phyloP scores from a whole-genome alignment of 2,329 filamentous ascomycete genomes.

The Aspergillus candidus region DNA sequence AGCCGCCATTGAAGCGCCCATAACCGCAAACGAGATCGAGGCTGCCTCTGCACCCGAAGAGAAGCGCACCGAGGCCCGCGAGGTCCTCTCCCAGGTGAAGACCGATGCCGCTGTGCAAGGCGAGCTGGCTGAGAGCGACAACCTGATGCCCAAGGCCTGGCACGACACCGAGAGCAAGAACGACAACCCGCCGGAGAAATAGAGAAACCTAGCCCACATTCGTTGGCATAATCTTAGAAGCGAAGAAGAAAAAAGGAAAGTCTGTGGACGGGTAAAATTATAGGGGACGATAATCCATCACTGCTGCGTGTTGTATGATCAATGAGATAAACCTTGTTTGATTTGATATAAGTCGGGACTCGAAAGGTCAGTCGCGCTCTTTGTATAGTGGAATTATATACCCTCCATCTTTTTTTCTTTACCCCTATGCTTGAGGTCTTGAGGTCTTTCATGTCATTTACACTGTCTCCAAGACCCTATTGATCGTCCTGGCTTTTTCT shows the following conservation, averaged over 20 bases:
- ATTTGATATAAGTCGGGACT: too few species aligned
- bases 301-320: too few species aligned
- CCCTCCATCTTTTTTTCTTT: too few species aligned
- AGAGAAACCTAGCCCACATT: conserved; percentile 3
- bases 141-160: conserved; percentile 45
- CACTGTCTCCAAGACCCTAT: neutral
- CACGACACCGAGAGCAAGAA: conserved; percentile 38
- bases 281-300: neutral
- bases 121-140: conserved; percentile 37
- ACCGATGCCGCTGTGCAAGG: conserved; percentile 14
- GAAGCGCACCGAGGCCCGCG: conserved; percentile 20
- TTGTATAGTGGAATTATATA: neutral
- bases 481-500: neutral
- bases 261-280: neutral
- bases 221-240: neutral
- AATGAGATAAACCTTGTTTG: too few species aligned
- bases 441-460: neutral
- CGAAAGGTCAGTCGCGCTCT: neutral
- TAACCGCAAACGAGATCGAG: conserved; percentile 20
- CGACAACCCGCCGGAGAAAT: conserved; percentile 15
- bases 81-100: conserved; percentile 20
- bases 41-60: conserved; percentile 21
- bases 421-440: too few species aligned
- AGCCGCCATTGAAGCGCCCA: conserved; percentile 14
- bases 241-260: neutral